Evolutionary conservation across 176 grass and related monocot genomes (phyloP), one percentile per base, ranked within the genome.

Genomic region (Carex pumila): DNA sequence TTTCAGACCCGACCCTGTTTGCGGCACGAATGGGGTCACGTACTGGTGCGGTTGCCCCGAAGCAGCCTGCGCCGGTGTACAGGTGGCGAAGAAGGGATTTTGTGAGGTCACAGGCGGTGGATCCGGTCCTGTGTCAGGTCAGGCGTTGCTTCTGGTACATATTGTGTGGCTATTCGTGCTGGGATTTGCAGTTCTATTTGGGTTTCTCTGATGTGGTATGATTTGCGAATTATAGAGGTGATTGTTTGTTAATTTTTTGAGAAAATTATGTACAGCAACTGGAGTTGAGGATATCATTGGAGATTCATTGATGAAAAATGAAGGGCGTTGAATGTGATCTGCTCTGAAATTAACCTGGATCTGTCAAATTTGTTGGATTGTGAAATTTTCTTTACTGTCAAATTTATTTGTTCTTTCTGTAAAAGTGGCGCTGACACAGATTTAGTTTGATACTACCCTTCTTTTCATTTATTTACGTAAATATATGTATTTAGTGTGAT

Each of bases 111-210:
- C 89, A 19, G 80, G 60, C 15, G 93, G 82, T 1, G 91, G 91
- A 0, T 83, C 93, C 2, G 85, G 91, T 21, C 85, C 91, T 71
- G 87, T 96, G 37, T 96, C 93, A 1, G 93, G 93, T 0, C 93
- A 96, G 87, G 91, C 93, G 54, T 86, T 96, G 43, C 87, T 93
- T 86, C 93, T 96, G 70, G 89, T 96, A 18, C 93, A 96, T 87
- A 93, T 96, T 73, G 93, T 96, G 75, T 96, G 93, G 93, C 93
- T 96, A 66, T 89, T 96, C 87, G 93, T 96, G 43, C 91, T 96
- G 37, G 93, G 93, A 71, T 91, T 89, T 30, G 91, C 89, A 30
- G 91, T 96, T 71, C 93, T 96, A n/a, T 79, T 96, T 56, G 93
- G 93, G 83, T 96, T 96, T 79, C 87, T 96, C 72, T 95, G 87